Evolutionary conservation across 805 yeast species (phyloP).

Genomic region (Yueomyces sinensis): DNA sequence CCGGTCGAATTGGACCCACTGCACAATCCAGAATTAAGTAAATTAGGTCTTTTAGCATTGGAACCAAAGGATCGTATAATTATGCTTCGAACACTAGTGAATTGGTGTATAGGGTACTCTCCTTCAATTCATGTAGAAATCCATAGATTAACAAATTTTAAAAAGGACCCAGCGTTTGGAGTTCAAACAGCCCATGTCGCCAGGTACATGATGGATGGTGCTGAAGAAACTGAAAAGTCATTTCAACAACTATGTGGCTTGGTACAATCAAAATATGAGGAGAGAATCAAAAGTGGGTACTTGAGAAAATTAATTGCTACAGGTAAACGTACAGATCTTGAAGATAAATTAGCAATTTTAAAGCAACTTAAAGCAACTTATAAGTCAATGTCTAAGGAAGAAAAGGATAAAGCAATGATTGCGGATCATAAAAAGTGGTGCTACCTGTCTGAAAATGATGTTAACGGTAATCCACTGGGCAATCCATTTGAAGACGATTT

Average conservation of each 20-base stretch:
- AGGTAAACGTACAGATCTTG: conserved; percentile 14
- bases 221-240: conserved; percentile 9
- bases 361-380: conserved; percentile 11
- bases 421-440: conserved; percentile 17
- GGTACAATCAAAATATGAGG: conserved; percentile 13
- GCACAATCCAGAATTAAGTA: conserved; percentile 7
- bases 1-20: conserved; percentile 16
- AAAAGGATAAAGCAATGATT: conserved; percentile 5
- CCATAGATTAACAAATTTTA: conserved; percentile 13
- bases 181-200: conserved; percentile 17
- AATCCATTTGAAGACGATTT: conserved; percentile 17
- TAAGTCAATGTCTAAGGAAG: conserved; percentile 6
- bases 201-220: conserved; percentile 15
- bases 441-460: conserved; percentile 12
- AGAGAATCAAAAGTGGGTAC: conserved; percentile 13
- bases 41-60: conserved; percentile 14
- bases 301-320: conserved; percentile 12
- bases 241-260: conserved; percentile 15
- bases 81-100: conserved; percentile 11
- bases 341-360: conserved; percentile 10
- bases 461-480: conserved; percentile 17
- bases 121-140: conserved; percentile 18
- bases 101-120: conserved; percentile 16
- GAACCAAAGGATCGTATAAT: conserved; percentile 17
- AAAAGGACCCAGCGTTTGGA: conserved; percentile 17